Percentiles rank a stretch among this genome's conserved stretches.
phyloP scores from a whole-genome alignment of 345 rosid species.

The Anacardium occidentale region DNA sequence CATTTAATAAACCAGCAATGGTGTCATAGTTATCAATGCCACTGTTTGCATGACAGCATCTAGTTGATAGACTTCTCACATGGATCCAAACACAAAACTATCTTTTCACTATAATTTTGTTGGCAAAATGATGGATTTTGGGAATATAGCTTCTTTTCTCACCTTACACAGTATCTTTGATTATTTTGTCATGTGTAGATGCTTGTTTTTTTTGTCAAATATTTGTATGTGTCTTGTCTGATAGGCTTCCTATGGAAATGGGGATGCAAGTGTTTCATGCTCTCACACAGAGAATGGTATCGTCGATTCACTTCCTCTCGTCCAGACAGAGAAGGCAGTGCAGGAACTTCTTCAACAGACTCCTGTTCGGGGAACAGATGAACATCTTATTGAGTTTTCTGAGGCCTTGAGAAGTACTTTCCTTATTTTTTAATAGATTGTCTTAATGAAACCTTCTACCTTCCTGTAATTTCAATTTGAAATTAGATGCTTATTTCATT shows the following conservation, averaged over 20 bases:
- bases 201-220: not conserved
- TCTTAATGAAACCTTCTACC: constrained; percentile 7
- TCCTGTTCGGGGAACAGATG: constrained; percentile 72
- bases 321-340: constrained; percentile 86
- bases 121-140: too few relatives aligned
- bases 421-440: constrained; percentile 12
- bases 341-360: constrained; percentile 80
- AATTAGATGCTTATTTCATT: constrained; percentile 19
- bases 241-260: constrained; percentile 50
- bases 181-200: not conserved
- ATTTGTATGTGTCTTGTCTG: constrained; percentile 10
- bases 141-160: not conserved
- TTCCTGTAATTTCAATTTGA: constrained; percentile 5
- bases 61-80: too few relatives aligned
- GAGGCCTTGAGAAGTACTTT: constrained; percentile 90
- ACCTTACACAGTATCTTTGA: not conserved
- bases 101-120: not conserved
- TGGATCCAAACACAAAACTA: not conserved
- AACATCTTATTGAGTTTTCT: constrained; percentile 90
- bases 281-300: constrained; percentile 51
- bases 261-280: constrained; percentile 44
- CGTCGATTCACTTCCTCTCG: constrained; percentile 41
- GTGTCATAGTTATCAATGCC: too few relatives aligned
- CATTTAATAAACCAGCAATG: not conserved
- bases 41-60: too few relatives aligned